Base-by-base conservation (phyloP, 139 green algal species). In the Trebouxia sp. region DNA sequence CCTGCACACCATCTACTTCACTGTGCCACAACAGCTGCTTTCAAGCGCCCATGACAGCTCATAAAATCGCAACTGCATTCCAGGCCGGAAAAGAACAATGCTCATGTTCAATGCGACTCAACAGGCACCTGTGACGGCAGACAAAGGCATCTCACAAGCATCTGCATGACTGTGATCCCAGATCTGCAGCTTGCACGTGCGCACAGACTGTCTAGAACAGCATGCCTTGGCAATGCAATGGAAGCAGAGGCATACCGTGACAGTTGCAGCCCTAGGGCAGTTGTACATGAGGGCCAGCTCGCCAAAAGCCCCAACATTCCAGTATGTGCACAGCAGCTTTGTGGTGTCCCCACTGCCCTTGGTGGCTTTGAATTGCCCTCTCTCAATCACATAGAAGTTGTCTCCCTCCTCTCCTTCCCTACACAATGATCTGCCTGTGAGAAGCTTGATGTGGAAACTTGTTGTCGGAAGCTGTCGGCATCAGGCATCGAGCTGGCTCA, bases 241-340 rank as follows among this genome's bases (percentile, higher is more conserved):
- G 15, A 1, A 37, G 20, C 50, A 58, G 62, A 7, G 24, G 65
- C 42, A 47, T 10, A 84, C 80, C 43, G 41, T 30, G 0, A 93
- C 85, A 14, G 84, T 92, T 30, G 89, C 89, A 15, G 89, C 89
- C 5, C 89, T 83, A 0, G 86, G 86, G 82, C 83, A 91, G 78
- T 92, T 91, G 83, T 93, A 91, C 86, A 93, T 88, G 3, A 93
- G 81, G 1, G 89, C 89, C 58, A 93, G 84, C 84, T 93, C 89
- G 1, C 89, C 89, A 84, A 93, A 93, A 8, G 86, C 80, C 0
- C 89, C 89, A 0, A 74, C 8, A 14, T 75, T 55, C 26, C 89
- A 82, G 55, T 93, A 93, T 6, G 53, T 81, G 65, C 84, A 86
- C 28, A 88, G 41, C 43, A 82, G 37, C 38, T 72, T 75, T 56